A percentile compares a stretch with the other conserved stretches of the same genome.
phyloP scores from a whole-genome alignment of 1,284 basidiomycete genomes.

The Leccinum subrobustum region DNA sequence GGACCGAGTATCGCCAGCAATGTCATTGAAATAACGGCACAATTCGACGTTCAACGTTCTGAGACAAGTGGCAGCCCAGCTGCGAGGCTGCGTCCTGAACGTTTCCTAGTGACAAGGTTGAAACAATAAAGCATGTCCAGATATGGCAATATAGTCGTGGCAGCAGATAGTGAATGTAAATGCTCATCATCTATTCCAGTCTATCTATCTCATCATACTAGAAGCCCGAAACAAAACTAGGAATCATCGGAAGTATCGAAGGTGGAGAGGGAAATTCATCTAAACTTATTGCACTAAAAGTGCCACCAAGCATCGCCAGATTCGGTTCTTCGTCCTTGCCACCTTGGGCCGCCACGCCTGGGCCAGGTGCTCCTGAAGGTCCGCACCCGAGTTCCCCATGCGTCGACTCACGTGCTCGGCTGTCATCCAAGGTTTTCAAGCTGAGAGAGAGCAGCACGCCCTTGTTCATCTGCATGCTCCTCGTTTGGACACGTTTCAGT shows the following conservation, averaged over 20 bases:
- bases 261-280: slow-evolving; percentile 47
- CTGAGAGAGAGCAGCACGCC: slow-evolving; percentile 39
- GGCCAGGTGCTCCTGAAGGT: slow-evolving; percentile 3
- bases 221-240: slow-evolving; percentile 31
- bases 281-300: slow-evolving; percentile 40
- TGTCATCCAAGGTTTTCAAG: slow-evolving; percentile 14
- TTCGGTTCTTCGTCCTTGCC: slow-evolving; percentile 19
- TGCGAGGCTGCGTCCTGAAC: not conserved
- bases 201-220: slow-evolving; percentile 3
- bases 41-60: not conserved
- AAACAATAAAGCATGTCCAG: slow-evolving; percentile 2
- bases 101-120: not conserved
- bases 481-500: slow-evolving; percentile 43
- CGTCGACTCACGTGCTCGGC: slow-evolving; percentile 16
- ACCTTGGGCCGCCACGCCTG: slow-evolving; percentile 13
- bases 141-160: slow-evolving; percentile 2
- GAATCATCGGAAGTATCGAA: slow-evolving; percentile 33
- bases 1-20: slow-evolving; percentile 8
- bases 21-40: not conserved
- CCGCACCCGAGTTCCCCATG: slow-evolving; percentile 7
- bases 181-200: not conserved
- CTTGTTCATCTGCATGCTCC: slow-evolving; percentile 48
- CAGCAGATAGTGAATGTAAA: not conserved
- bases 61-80: not conserved
- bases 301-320: slow-evolving; percentile 35